phyloP scores from a whole-genome alignment of 75 land plant species.

The Picea glauca region DNA sequence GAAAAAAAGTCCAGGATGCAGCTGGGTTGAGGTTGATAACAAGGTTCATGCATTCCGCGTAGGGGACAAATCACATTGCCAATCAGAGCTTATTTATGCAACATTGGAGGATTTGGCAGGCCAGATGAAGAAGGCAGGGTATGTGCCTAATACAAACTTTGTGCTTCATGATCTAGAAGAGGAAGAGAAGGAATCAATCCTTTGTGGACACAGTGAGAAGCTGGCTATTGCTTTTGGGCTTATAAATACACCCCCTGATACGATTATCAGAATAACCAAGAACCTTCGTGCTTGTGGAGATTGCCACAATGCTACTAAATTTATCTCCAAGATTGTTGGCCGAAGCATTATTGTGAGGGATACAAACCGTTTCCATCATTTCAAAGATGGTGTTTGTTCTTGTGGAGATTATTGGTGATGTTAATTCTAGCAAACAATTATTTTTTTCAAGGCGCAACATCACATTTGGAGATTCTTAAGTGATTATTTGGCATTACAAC shows the following conservation, averaged over 20 bases:
- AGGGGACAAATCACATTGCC: constrained; percentile 15
- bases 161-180: constrained; percentile 4
- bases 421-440: too few relatives aligned
- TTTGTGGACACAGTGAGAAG: constrained; percentile 25
- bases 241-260: constrained; percentile 13
- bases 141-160: neutral
- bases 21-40: neutral
- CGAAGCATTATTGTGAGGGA: constrained; percentile 17
- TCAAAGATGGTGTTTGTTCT: constrained; percentile 15
- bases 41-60: neutral
- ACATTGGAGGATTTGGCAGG: neutral
- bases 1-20: constrained; percentile 6
- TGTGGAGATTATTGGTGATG: constrained; percentile 14
- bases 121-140: constrained; percentile 8
- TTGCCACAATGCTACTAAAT: constrained; percentile 16
- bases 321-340: constrained; percentile 17
- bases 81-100: constrained; percentile 12
- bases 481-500: too few relatives aligned
- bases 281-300: constrained; percentile 16
- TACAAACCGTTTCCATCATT: constrained; percentile 24
- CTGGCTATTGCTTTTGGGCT: constrained; percentile 25
- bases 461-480: too few relatives aligned
- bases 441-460: too few relatives aligned
- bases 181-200: constrained; percentile 19
- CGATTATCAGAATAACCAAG: constrained; percentile 10